These are phyloP conservation scores for Panus rudis DNA, from an alignment of 768 basidiomycete genomes.

Conservation along the genomic window DNA sequence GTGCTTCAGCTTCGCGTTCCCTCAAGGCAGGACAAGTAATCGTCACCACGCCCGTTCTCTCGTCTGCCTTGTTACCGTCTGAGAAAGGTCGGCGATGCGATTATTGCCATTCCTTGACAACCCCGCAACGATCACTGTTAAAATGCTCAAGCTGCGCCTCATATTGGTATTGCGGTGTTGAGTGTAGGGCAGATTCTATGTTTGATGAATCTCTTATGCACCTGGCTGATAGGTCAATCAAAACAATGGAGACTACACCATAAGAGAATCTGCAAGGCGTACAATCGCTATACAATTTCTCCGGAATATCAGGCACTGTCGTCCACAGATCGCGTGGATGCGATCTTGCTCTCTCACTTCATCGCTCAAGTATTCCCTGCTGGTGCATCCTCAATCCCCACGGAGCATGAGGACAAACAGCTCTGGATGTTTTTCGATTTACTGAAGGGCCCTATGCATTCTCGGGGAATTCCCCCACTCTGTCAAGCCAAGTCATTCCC, in stretches of 20 bases:
- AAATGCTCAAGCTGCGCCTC: conserved; percentile 61
- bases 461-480: conserved; percentile 7
- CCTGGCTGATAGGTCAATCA: conserved; percentile 48
- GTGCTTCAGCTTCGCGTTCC: conserved; percentile 35
- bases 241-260: conserved; percentile 62
- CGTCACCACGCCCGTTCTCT: conserved; percentile 37
- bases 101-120: conserved; percentile 39
- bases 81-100: conserved; percentile 69
- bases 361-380: conserved; percentile 32
- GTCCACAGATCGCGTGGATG: conserved; percentile 50
- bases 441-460: conserved; percentile 11
- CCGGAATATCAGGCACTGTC: conserved; percentile 40
- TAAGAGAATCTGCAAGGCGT: conserved; percentile 58
- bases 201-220: conserved; percentile 6
- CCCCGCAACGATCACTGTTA: conserved; percentile 30
- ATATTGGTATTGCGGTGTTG: conserved; percentile 65
- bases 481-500: not conserved
- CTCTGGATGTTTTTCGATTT: conserved; percentile 18
- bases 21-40: conserved; percentile 44
- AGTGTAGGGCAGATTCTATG: conserved; percentile 39
- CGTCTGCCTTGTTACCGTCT: conserved; percentile 40
- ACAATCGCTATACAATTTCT: conserved; percentile 42
- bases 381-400: conserved; percentile 3
- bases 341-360: conserved; percentile 58
- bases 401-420: not conserved